phyloP scores from a whole-genome alignment of 179 eudicot species.

The Amaranthus tricolor region DNA sequence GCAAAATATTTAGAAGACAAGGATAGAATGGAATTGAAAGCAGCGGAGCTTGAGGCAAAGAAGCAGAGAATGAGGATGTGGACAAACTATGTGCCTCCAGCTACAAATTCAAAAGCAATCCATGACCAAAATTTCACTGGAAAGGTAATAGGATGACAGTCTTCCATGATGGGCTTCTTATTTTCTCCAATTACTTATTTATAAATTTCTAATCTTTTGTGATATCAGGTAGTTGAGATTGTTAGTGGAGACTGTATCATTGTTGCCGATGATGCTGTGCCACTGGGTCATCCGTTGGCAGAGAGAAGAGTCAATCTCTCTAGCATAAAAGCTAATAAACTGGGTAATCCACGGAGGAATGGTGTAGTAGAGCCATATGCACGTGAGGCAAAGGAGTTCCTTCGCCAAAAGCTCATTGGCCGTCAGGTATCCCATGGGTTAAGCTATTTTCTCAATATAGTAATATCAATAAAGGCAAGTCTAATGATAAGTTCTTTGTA shows the following conservation, averaged over 20 bases:
- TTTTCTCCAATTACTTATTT: constrained; percentile 4
- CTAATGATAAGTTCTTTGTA: constrained; percentile 15
- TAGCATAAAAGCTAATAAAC: constrained; percentile 82
- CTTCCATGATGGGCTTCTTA: neutral
- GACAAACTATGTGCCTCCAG: constrained; percentile 82
- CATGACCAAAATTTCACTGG: constrained; percentile 95
- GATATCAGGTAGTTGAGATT: constrained; percentile 79
- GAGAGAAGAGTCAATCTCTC: constrained; percentile 96
- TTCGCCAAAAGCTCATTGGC: constrained; percentile 82
- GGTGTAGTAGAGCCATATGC: constrained; percentile 69
- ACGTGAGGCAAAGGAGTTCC: constrained; percentile 91
- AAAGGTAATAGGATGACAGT: constrained; percentile 47
- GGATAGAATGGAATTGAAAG: constrained; percentile 56
- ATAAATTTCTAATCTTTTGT: constrained; percentile 3
- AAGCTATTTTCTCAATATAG: neutral
- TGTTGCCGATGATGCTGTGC: constrained; percentile 91
- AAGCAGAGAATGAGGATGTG: constrained; percentile 71
- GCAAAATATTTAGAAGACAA: constrained; percentile 79
- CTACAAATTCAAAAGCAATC: constrained; percentile 84
- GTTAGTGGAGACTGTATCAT: constrained; percentile 91
- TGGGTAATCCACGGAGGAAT: constrained; percentile 71
- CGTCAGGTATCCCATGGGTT: constrained; percentile 56
- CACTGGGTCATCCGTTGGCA: constrained; percentile 79
- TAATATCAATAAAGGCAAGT: constrained; percentile 1
- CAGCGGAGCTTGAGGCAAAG: constrained; percentile 90